Base-by-base conservation (phyloP, 352 stramenopile genomes). In the Bremia lactucae region DNA sequence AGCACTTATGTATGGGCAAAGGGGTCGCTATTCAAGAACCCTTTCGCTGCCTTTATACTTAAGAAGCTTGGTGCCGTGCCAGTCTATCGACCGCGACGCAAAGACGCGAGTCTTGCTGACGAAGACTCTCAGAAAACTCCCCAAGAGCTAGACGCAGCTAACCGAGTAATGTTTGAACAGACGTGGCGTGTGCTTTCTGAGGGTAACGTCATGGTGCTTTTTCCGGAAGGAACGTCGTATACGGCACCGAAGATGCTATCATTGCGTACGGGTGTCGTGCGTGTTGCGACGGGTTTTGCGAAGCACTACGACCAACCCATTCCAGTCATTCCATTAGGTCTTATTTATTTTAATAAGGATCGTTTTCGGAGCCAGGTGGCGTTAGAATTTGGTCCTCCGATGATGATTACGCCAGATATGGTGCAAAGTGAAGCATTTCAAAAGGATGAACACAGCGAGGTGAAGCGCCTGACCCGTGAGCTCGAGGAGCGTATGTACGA, bases 301-400 rank as follows among this genome's bases (percentile, higher is more conserved):
- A 77, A 79, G 51, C 51, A 76, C 14, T 80, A 84, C 52, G 62
- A 84, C 46, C 70, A 74, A 23, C 54, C 71, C 11, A 81, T 88
- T 28, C 68, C 72, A 23, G 77, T 88, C 44, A 52, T 88, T 18
- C 75, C 75, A 0, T 46, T 88, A 1, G 75, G 75, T 1, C 57
- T 88, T 31, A 88, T 72, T 40, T 88, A 88, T 55, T 88, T 88
- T 55, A 88, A 84, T 52, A 88, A 88, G 52, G 68, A 84, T 31
- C 74, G 72, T 38, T 88, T 88, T 45, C 65, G 75, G 29, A 80
- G 71, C 42, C 66, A 84, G 48, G 65, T 85, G 40, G 67, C 71
- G 55, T 29, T 87, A 26, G 75, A 87, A 42, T 88, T 88, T 35
- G 75, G 75, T 7, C 64, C 72, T 10, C 66, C 68, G 8, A 68